A percentile compares a stretch with the other conserved stretches of the same genome.
Evolutionary conservation across 768 basidiomycete genomes (phyloP).

Genomic region (Asterophora lycoperdoides): DNA sequence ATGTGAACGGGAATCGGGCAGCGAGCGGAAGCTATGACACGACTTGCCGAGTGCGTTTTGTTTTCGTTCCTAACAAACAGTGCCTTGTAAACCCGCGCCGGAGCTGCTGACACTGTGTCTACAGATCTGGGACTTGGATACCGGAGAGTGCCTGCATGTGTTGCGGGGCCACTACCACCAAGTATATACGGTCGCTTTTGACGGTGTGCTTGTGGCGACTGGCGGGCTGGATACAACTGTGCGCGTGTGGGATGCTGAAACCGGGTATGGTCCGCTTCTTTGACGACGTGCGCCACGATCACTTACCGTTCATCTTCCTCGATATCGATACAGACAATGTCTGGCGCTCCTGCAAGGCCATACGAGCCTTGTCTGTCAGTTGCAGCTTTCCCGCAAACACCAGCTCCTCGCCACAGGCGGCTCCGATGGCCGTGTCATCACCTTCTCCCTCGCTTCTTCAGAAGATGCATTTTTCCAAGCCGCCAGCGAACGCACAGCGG

Average conservation of each 20-base stretch:
- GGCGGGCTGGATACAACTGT: constrained; percentile 95
- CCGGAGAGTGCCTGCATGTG: constrained; percentile 80
- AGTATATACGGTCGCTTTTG: constrained; percentile 89
- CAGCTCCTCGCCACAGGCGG: constrained; percentile 72
- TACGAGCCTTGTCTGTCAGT: constrained; percentile 87
- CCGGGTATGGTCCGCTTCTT: constrained; percentile 55
- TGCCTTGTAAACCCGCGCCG: background rate
- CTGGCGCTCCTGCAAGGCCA: constrained; percentile 85
- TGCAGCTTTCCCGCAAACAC: constrained; percentile 63
- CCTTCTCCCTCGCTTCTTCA: constrained; percentile 32
- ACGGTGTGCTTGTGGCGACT: constrained; percentile 75
- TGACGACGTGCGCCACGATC: no score
- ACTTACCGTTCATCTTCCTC: background rate
- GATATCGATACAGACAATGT: constrained; percentile 51
- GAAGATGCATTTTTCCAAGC: background rate
- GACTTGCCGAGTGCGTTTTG: constrained; percentile 65
- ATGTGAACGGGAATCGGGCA: constrained; percentile 76
- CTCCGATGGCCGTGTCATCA: constrained; percentile 74
- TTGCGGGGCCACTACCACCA: constrained; percentile 82
- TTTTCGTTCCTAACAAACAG: background rate
- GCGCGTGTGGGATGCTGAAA: constrained; percentile 81
- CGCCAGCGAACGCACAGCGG: background rate
- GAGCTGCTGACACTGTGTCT: background rate
- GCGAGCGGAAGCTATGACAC: constrained; percentile 95
- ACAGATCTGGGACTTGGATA: constrained; percentile 88